Evolutionary conservation across 371 early-diverging fungal genomes (phyloP).

Genomic region (Mucor racemosus): DNA sequence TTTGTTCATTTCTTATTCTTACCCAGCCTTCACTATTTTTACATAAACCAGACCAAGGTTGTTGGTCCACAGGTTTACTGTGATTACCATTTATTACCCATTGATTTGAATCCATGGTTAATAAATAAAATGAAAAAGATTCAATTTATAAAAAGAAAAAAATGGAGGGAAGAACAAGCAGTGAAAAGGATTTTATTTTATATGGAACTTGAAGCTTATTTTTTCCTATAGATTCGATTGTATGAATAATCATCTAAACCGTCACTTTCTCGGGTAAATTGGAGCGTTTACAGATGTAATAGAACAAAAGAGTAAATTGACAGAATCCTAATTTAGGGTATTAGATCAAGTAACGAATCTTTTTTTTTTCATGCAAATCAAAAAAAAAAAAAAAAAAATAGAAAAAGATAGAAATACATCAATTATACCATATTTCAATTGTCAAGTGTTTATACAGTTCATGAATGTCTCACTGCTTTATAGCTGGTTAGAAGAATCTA

Average conservation of each 20-base stretch:
- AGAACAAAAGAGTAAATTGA: too few species aligned
- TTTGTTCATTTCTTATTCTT: slow-evolving; percentile 2
- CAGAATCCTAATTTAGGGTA: too few species aligned
- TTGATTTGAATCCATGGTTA: slow-evolving; percentile 20
- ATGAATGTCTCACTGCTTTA: neutral
- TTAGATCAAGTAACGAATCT: too few species aligned
- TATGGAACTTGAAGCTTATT: neutral
- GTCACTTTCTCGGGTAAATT: slow-evolving; percentile 8
- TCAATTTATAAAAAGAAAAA: neutral
- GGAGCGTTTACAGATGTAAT: too few species aligned
- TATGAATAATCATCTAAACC: neutral
- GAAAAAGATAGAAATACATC: too few species aligned
- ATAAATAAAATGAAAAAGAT: neutral
- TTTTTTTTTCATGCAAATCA: too few species aligned
- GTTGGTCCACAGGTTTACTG: slow-evolving; percentile 1
- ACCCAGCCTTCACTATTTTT: slow-evolving; percentile 53
- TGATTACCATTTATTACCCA: slow-evolving; percentile 18
- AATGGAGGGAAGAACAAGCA: neutral
- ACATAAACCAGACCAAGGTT: slow-evolving; percentile 26
- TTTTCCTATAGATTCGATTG: neutral
- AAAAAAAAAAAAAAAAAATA: too few species aligned
- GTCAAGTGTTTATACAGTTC: too few species aligned
- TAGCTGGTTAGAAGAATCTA: neutral
- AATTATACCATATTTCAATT: too few species aligned
- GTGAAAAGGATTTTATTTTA: too few species aligned